Base-by-base conservation (phyloP, 1,284 basidiomycete genomes). In the Microbotryum violaceum region DNA sequence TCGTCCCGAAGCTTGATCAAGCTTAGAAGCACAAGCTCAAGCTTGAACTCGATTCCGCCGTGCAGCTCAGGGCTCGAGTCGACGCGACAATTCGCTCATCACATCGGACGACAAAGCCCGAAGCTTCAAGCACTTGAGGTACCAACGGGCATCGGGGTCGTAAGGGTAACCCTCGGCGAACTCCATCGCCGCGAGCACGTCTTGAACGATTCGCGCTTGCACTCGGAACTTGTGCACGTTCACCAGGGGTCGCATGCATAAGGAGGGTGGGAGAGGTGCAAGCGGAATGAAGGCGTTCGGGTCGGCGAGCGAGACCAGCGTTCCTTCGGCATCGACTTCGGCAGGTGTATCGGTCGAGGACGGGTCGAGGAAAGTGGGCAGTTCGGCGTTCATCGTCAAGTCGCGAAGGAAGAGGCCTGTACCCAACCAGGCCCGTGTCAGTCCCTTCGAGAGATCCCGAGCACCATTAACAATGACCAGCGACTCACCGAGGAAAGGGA, bases 191-290 rank as follows among this genome's bases (percentile, higher is more conserved):
- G 83, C 82, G 16, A 89, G 85, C 54, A 91, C 78, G 14, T 82
- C 80, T 72, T 88, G 87, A 71, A 90, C 85, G 37, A 87, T 83
- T 9, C 80, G 81, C 7, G 89, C 87, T 57, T 89, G 86, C 66
- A 84, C 76, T 31, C 89, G 83, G 72, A 90, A 87, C 75, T 91
- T 91, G 75, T 91, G 87, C 4, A 91, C 83, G 73, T 91, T 91
- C 76, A 91, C 87, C 59, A 91, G 77, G 2, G 88, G 88, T 67
- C 88, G 86, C 37, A 42, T 42, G 37, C 37, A 14, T 18, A 42
- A 42, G 37, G 37, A 42, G 37, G 37, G 14, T 18, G 37, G 37
- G n/a, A 91, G 81, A 65, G 85, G 82, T 59, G 45, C 2, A 31
- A n/a, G 45, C 33, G 37, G 18, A 4, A 20, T 53, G 47, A 63